Evolutionary conservation across 768 basidiomycete genomes (phyloP).

Genomic region (Suillus brevipes): DNA sequence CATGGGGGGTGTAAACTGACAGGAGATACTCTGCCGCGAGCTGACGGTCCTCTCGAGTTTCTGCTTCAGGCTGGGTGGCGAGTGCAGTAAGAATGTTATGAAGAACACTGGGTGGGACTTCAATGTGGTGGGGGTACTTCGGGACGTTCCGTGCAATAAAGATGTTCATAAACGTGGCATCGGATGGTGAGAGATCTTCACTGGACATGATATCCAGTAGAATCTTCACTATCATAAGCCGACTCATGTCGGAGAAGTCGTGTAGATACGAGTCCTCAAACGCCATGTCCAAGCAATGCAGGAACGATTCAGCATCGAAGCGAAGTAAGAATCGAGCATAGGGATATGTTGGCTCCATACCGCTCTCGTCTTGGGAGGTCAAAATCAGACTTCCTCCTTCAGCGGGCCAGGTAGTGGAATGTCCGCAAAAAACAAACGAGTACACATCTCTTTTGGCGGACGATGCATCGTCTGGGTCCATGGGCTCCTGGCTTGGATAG

Average conservation of each 20-base stretch:
- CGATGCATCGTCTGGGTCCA: conserved; percentile 63
- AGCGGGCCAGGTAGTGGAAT: conserved; percentile 79
- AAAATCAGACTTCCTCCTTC: conserved; percentile 72
- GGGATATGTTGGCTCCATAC: conserved; percentile 83
- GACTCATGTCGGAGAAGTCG: conserved; percentile 66
- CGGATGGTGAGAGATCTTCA: conserved; percentile 53
- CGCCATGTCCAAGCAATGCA: conserved; percentile 91
- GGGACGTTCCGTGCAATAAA: conserved; percentile 96
- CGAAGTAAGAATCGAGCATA: conserved; percentile 81
- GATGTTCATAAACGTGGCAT: conserved; percentile 86
- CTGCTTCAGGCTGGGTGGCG: conserved; percentile 68
- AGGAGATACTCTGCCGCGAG: conserved; percentile 92
- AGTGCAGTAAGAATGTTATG: conserved; percentile 79
- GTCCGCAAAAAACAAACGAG: conserved; percentile 80
- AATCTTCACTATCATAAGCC: conserved; percentile 81
- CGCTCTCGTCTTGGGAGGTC: conserved; percentile 73
- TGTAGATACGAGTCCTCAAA: conserved; percentile 94
- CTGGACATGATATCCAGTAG: conserved; percentile 73
- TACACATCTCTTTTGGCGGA: conserved; percentile 77
- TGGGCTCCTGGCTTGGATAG: conserved; percentile 80
- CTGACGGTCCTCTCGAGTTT: conserved; percentile 91
- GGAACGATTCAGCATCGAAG: conserved; percentile 91
- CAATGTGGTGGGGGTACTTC: conserved; percentile 89
- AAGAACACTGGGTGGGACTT: conserved; percentile 49
- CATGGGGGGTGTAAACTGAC: conserved; percentile 86